Evolutionary conservation across 2,329 filamentous ascomycete genomes (phyloP), one percentile per base, ranked within the genome.

Genomic region (Dothistroma pini): DNA sequence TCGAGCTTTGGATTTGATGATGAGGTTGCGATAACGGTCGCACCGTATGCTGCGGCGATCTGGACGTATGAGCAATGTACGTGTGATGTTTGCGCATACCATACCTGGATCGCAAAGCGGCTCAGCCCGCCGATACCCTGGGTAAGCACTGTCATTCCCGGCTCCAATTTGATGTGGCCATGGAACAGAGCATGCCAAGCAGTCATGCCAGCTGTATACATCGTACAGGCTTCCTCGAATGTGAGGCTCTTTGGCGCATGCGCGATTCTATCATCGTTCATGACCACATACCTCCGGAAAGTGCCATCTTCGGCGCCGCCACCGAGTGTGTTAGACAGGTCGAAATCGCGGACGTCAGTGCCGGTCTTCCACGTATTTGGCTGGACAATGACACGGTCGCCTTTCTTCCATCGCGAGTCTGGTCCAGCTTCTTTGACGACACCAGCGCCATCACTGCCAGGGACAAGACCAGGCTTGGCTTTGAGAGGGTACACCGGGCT

Each of bases 361-460:
- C 68, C 66, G 16, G 52, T 47, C 11, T 58, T 22, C 68, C 67
- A 70, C 19, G 55, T 63, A 34, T 68, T 69, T 7, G 66, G 61
- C n/a, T 68, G 65, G 1, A 83, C 81, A 51, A 89, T 78, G 47
- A 90, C 87, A 16, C 85, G 83, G 58, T 89, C 84, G 61, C 87
- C 87, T 16, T 54, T 51, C 53, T 59, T 64, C 68, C 68, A 78
- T 72, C 57, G 79, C 7, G 64, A 66, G n/a, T 31, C 54, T 8
- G 58, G 68, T 35, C 83, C 83, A 31, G 81, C 67, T 14, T 78
- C 71, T 4, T 83, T 76, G 56, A 90, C 77, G 16, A 80, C 77
- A 48, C 87, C 88, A 73, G 86, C 87, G 80, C 88, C 89, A 73
- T 90, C 88, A 38, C 85, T 86, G 73, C 84, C 86, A 1, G 86